These are phyloP conservation scores for Magnolia changhungtana DNA, from an alignment of 164 flowering plant species.

Conservation along the genomic window DNA sequence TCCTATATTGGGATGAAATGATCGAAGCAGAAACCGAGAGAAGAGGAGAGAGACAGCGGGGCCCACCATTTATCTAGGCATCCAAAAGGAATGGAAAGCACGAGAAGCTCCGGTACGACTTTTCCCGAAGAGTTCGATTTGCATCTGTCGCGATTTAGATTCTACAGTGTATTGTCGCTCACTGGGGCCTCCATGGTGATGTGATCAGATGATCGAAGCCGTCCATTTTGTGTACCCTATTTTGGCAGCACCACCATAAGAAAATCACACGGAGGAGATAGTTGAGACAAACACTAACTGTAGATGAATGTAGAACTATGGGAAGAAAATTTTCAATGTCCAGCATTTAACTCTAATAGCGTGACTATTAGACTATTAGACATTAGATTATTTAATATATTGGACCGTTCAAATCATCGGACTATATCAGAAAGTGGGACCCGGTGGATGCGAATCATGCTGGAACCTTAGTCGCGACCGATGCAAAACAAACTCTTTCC, in stretches of 20 bases:
- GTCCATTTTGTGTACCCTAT: background rate
- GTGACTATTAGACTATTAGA: no score
- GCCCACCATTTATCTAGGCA: background rate
- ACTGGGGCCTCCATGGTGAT: background rate
- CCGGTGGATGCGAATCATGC: background rate
- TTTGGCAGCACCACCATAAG: no score
- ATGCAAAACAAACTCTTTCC: background rate
- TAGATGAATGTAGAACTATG: no score
- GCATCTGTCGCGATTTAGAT: background rate
- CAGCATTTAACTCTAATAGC: no score
- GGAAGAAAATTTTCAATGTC: no score
- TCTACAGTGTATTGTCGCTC: no score
- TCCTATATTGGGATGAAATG: no score
- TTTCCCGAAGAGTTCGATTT: conserved; percentile 28
- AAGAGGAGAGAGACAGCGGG: background rate
- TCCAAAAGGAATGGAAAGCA: conserved; percentile 19
- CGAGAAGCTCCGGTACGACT: conserved; percentile 30
- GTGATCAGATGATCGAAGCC: background rate
- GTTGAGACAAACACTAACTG: no score
- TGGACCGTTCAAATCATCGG: no score
- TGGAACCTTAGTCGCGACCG: background rate
- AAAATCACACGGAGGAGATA: no score
- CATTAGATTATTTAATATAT: no score
- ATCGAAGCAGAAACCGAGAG: background rate
- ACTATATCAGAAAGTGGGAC: no score